Base-by-base conservation (phyloP, 495 filamentous ascomycete genomes). In the Penicillium dipodomyicola region DNA sequence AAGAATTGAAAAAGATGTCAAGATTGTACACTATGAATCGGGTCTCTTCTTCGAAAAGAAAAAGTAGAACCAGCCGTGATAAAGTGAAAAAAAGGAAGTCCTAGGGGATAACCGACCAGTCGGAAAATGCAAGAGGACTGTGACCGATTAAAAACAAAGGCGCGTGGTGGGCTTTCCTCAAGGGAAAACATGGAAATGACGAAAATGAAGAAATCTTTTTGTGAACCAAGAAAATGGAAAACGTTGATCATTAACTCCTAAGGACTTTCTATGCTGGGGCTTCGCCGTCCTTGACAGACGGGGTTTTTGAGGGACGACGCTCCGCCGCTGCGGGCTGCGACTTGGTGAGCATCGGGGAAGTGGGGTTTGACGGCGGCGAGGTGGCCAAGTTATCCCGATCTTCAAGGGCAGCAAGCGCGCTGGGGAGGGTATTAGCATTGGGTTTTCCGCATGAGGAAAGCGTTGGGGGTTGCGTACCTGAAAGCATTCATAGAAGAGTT, bases 401-500 rank as follows among this genome's bases (percentile, higher is more conserved):
- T 66, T 85, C 83, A 56, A 85, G 71, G 57, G 61, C 65, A 61
- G 81, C 83, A 43, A 87, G 77, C 60, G 83, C 82, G 72, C 84
- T 87, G 25, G 25, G 52, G 58, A 49, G 42, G 23, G 5, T 39
- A 37, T 72, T 71, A 72, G 63, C 46, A 58, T 32, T 8, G 52
- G n/a, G 54, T 41, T 4, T 37, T 63, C 6, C 43, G 49, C 5
- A 49, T 20, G 30, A 37, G 48, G 17, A 22, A 3, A 22, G 25
- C 22, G 23, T 29, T 33, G 32, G 42, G 43, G 17, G 3, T 47
- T 19, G 15, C 75, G 67, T 78, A 96, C 94, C 90, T 91, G 80
- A 94, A 98, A 61, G 91, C 85, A 76, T 97, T 98, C 51, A 82
- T 80, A 56, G 87, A 85, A 35, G 87, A 82, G 37, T 84, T 81